phyloP scores from a whole-genome alignment of 2,329 filamentous ascomycete species.

The Septoria petroselini region DNA sequence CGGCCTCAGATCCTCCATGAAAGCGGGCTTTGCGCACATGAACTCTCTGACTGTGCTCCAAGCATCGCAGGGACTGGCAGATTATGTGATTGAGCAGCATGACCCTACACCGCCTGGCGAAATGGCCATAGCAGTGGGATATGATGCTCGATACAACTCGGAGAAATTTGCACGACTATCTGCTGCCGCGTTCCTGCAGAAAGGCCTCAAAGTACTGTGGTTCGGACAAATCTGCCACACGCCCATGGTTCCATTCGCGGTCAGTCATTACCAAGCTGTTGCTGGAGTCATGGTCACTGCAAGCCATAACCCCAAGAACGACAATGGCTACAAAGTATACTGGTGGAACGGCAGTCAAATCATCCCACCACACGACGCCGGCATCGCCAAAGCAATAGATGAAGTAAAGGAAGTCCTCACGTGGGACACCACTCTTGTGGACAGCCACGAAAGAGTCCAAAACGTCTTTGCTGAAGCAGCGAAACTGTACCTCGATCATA shows the following conservation, averaged over 20 bases:
- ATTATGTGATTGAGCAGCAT: slow-evolving; percentile 53
- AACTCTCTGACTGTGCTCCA: slow-evolving; percentile 43
- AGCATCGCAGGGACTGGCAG: slow-evolving; percentile 63
- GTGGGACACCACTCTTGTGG: slow-evolving; percentile 48
- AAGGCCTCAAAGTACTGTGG: slow-evolving; percentile 59
- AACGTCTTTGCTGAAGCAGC: slow-evolving; percentile 43
- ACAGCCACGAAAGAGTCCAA: slow-evolving; percentile 43
- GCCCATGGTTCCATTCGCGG: slow-evolving; percentile 61
- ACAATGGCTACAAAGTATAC: slow-evolving; percentile 68
- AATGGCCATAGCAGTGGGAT: slow-evolving; percentile 58
- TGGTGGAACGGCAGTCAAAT: slow-evolving; percentile 65
- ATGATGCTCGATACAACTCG: slow-evolving; percentile 63
- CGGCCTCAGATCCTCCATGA: slow-evolving; percentile 62
- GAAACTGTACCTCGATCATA: slow-evolving; percentile 44
- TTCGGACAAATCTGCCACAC: slow-evolving; percentile 57
- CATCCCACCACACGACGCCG: slow-evolving; percentile 59
- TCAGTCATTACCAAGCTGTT: slow-evolving; percentile 52
- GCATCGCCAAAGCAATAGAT: slow-evolving; percentile 57
- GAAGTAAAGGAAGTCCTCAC: slow-evolving; percentile 53
- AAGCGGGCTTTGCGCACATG: slow-evolving; percentile 58
- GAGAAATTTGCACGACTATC: slow-evolving; percentile 59
- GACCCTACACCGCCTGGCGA: slow-evolving; percentile 32
- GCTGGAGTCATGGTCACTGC: slow-evolving; percentile 66
- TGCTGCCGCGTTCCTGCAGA: slow-evolving; percentile 58
- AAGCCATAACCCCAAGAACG: slow-evolving; percentile 61